Conservation (phyloP, 306 rosid genomes). For the Psophocarpus tetragonolobus region DNA sequence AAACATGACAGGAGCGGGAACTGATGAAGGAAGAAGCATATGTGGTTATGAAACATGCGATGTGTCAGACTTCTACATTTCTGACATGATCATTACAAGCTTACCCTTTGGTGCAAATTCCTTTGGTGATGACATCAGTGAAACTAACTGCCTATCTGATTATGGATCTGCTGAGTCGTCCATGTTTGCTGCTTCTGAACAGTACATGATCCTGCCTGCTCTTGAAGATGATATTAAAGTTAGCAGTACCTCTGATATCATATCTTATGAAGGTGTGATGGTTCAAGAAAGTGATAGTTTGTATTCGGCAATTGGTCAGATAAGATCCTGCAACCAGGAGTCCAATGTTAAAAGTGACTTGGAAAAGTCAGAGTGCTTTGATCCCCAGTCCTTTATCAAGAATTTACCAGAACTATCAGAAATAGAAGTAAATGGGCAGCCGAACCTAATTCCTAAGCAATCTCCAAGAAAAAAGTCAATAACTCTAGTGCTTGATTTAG, state of each 20-base stretch:
- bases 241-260: slow-evolving; percentile 45
- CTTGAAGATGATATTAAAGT: slow-evolving; percentile 68
- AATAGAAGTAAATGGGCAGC: slow-evolving; percentile 64
- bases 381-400: slow-evolving; percentile 85
- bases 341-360: slow-evolving; percentile 56
- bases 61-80: slow-evolving; percentile 84
- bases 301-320: slow-evolving; percentile 73
- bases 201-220: slow-evolving; percentile 77
- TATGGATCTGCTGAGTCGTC: slow-evolving; percentile 60
- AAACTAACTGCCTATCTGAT: slow-evolving; percentile 54
- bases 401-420: slow-evolving; percentile 86
- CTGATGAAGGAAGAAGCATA: slow-evolving; percentile 58
- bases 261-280: slow-evolving; percentile 48
- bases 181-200: slow-evolving; percentile 68
- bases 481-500: slow-evolving; percentile 94
- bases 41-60: slow-evolving; percentile 71
- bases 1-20: slow-evolving; percentile 55
- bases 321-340: slow-evolving; percentile 68
- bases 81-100: slow-evolving; percentile 91
- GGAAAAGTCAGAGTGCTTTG: slow-evolving; percentile 77
- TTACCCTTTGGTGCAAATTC: slow-evolving; percentile 62
- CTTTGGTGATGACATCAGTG: slow-evolving; percentile 52
- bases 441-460: slow-evolving; percentile 54
- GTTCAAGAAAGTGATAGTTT: slow-evolving; percentile 60
- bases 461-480: slow-evolving; percentile 61